Evolutionary conservation across 192 early-diverging fungal genomes (phyloP).

Genomic region (Thoreauomyces humboldtii): DNA sequence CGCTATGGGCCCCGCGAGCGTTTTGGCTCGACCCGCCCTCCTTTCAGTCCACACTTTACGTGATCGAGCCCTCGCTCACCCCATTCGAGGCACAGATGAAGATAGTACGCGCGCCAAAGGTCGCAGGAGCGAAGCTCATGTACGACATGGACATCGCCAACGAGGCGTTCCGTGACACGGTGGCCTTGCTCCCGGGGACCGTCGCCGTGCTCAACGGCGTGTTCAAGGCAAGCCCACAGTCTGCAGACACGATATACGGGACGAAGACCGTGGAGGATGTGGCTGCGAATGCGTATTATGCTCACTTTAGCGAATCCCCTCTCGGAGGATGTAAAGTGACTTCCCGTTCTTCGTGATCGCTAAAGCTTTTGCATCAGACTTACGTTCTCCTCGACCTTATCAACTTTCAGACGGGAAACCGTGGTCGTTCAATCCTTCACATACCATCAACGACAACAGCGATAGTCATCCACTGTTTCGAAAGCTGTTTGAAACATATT

Average conservation of each 20-base stretch:
- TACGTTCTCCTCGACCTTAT: too few relatives aligned
- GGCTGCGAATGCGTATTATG: neutral
- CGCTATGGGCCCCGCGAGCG: conserved; percentile 18
- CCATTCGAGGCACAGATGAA: conserved; percentile 12
- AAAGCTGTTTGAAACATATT: neutral
- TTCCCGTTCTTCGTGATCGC: too few relatives aligned
- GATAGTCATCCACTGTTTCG: neutral
- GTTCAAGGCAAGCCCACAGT: neutral
- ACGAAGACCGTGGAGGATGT: neutral
- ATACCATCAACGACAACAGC: neutral
- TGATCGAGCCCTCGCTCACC: conserved; percentile 9
- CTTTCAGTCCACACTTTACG: conserved; percentile 13
- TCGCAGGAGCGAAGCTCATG: too few relatives aligned
- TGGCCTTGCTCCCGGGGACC: conserved; percentile 17
- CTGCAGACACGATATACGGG: neutral
- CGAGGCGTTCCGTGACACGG: neutral
- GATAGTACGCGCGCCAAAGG: too few relatives aligned
- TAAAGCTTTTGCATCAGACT: too few relatives aligned
- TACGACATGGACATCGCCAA: conserved; percentile 23
- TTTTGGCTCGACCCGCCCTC: conserved; percentile 18
- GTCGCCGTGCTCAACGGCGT: conserved; percentile 1
- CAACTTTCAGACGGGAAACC: conserved; percentile 4
- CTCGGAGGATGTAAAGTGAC: neutral
- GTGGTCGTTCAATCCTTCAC: neutral
- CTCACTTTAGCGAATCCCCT: neutral